These are phyloP conservation scores for Tricholoma furcatifolium DNA, from an alignment of 768 basidiomycete species.

Conservation along the genomic window DNA sequence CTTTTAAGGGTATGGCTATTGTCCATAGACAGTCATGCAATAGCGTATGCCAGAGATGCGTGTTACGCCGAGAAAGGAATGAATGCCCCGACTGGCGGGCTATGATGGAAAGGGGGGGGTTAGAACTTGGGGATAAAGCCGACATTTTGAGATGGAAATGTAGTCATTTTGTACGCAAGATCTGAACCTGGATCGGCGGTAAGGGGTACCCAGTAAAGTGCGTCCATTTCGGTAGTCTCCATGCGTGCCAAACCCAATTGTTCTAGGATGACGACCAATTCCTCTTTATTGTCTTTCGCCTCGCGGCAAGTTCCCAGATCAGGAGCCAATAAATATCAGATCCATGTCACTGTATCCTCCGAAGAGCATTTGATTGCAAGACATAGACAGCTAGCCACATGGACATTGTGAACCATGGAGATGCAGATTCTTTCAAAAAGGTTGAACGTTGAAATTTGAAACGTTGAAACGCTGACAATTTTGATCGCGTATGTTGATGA, in stretches of 20 bases:
- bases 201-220: constrained; percentile 11
- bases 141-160: constrained; percentile 2
- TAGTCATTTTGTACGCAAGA: constrained; percentile 14
- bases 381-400: background rate
- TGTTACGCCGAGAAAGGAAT: constrained; percentile 28
- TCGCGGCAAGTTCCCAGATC: constrained; percentile 15
- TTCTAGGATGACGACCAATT: constrained; percentile 25
- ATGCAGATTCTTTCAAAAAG: too few relatives aligned
- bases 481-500: too few relatives aligned
- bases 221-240: constrained; percentile 12
- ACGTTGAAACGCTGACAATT: too few relatives aligned
- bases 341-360: constrained; percentile 6
- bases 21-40: constrained; percentile 25
- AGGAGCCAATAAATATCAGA: constrained; percentile 8
- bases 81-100: constrained; percentile 26
- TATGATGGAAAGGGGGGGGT: constrained; percentile 15
- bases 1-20: constrained; percentile 23
- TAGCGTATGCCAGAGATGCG: constrained; percentile 16
- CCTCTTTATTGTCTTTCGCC: constrained; percentile 43
- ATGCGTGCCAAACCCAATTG: constrained; percentile 31
- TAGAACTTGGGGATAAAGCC: constrained; percentile 18
- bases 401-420: background rate
- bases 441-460: too few relatives aligned
- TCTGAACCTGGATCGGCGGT: constrained; percentile 17
- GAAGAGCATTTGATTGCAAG: background rate